Conservation (phyloP, 225 moss, liverwort and hornwort species). For the Takakia lepidozioides region DNA sequence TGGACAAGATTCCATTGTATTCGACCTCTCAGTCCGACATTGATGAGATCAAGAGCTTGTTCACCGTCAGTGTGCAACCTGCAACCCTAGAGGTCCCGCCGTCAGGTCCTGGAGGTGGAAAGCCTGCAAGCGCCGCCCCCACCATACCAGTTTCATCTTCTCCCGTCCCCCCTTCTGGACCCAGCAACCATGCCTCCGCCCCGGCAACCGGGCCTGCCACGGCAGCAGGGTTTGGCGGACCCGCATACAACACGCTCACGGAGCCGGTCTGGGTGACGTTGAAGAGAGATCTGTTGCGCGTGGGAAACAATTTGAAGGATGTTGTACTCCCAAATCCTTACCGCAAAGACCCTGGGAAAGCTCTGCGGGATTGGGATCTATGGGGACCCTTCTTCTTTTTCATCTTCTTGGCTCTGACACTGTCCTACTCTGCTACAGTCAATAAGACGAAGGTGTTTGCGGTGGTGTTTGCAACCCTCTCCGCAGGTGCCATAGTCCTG, state of each 20-base stretch:
- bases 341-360: conserved; percentile 96
- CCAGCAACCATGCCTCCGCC: conserved; percentile 48
- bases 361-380: conserved; percentile 94
- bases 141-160: conserved; percentile 64
- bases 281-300: conserved; percentile 80
- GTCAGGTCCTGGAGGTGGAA: conserved; percentile 46
- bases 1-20: conserved; percentile 28
- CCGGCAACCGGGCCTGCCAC: conserved; percentile 28
- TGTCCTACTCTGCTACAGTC: conserved; percentile 79
- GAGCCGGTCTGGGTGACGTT: conserved; percentile 91
- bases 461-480: conserved; percentile 90
- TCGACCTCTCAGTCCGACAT: conserved; percentile 54
- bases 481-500: conserved; percentile 86
- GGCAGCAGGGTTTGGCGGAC: conserved; percentile 63
- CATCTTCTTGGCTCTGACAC: conserved; percentile 81
- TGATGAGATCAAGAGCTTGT: conserved; percentile 95
- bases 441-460: conserved; percentile 96
- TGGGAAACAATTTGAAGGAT: conserved; percentile 76
- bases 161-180: conserved; percentile 53
- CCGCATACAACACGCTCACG: conserved; percentile 79
- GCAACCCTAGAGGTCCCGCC: conserved; percentile 73
- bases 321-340: conserved; percentile 94
- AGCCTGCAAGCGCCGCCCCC: conserved; percentile 45
- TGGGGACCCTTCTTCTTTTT: conserved; percentile 99
- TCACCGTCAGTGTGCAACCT: conserved; percentile 84